These are phyloP conservation scores for Nannochloris sp. DNA, from an alignment of 139 green algal genomes.

Conservation along the genomic window DNA sequence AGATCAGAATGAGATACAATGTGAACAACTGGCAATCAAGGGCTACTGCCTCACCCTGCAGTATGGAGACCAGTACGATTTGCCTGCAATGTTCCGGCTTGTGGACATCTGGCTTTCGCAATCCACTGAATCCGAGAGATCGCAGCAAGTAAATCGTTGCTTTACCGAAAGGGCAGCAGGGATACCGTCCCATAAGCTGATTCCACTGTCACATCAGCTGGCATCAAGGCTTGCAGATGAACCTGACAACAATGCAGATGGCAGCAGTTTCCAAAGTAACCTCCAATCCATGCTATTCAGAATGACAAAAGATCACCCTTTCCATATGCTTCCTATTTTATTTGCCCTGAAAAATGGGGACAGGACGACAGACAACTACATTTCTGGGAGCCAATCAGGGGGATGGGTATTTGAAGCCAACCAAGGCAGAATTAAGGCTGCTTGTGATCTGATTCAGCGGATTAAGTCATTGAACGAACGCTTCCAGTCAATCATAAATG, in stretches of 20 bases:
- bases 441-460: constrained; percentile 17
- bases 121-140: constrained; percentile 19
- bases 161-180: constrained; percentile 18
- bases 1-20: constrained; percentile 33
- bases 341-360: constrained; percentile 64
- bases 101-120: constrained; percentile 63
- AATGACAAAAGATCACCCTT: constrained; percentile 69
- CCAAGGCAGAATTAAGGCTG: constrained; percentile 25
- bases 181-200: constrained; percentile 77
- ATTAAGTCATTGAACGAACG: background rate
- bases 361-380: constrained; percentile 15
- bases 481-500: constrained; percentile 10
- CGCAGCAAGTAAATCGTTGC: constrained; percentile 20
- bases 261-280: constrained; percentile 26
- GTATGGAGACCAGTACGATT: constrained; percentile 49
- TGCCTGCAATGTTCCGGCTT: constrained; percentile 55
- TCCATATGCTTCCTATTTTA: constrained; percentile 69
- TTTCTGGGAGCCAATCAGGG: background rate
- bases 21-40: constrained; percentile 39
- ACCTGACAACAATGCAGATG: too few species aligned
- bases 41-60: constrained; percentile 54
- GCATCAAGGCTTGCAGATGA: constrained; percentile 8
- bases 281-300: constrained; percentile 41
- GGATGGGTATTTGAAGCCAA: constrained; percentile 13
- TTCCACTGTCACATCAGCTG: constrained; percentile 74